Evolutionary conservation across 2,329 filamentous ascomycete genomes (phyloP), one percentile per base, ranked within the genome.

Genomic region (Beauveria sp.): DNA sequence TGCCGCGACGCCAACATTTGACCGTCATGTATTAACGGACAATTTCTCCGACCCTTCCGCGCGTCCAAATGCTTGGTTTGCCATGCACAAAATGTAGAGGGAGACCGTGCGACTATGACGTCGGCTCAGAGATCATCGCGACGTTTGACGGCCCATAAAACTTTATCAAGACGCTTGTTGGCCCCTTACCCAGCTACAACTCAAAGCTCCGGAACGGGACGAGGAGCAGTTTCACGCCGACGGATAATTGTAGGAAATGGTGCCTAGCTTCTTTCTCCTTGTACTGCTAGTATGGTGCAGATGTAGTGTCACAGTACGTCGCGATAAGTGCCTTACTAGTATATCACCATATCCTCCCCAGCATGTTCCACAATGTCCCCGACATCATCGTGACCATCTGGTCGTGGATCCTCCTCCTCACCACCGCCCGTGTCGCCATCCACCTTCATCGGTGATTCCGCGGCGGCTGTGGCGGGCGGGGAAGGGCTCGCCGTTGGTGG

Each of bases 271-370:
- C 16, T 38, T 22, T 16, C 34, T 38, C 30, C 30, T 16, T 38
- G 14, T 38, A 16, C 34, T 38, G 14, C 34, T 38, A 16, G 12
- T 38, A 38, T 38, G 5, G 34, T 16, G 12, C 34, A 38, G n/a
- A 40, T 30, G 16, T 5, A 26, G 30, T 49, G 24, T 14, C 20
- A 24, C 20, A 5, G 28, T 24, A 16, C 30, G 14, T 49, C 30
- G 14, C 55, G 4, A 20, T 45, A n/a, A 28, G 12, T 20, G 22
- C 47, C 20, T 38, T 10, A n/a, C 38, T 78, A 96, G 77, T 96
- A 96, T 63, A 96, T 93, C 58, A 96, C 91, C 67, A 88, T 92
- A 69, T 96, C 92, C 77, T 97, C 92, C 63, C 91, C 90, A 60
- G 88, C 90, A 73, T 91, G 89, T 59, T 95, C 86, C 66, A 96